These are phyloP conservation scores for Pholiota microspora DNA, from an alignment of 768 basidiomycete species.

Conservation along the genomic window DNA sequence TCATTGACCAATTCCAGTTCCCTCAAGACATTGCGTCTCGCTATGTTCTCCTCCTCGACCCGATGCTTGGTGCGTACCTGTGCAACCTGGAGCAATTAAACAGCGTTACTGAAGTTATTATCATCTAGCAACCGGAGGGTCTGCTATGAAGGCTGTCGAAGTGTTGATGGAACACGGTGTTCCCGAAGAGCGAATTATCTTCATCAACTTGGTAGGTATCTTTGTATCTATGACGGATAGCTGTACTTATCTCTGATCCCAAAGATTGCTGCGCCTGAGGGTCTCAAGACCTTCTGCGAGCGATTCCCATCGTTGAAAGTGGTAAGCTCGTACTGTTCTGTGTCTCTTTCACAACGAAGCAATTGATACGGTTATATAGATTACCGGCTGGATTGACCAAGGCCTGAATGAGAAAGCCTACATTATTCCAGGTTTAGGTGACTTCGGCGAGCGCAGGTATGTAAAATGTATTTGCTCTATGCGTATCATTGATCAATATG, in stretches of 20 bases:
- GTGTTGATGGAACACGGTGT: constrained; percentile 90
- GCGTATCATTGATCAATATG: neutral
- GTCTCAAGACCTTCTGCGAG: constrained; percentile 75
- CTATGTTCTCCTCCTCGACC: constrained; percentile 93
- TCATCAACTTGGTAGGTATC: constrained; percentile 78
- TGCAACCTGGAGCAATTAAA: neutral
- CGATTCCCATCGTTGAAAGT: constrained; percentile 76
- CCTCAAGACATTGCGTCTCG: constrained; percentile 90
- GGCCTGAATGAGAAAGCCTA: constrained; percentile 90
- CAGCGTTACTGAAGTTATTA: neutral
- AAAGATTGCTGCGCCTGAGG: constrained; percentile 88
- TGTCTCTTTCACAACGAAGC: neutral
- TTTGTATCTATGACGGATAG: neutral
- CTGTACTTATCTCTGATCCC: constrained; percentile 2
- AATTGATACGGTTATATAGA: constrained; percentile 37
- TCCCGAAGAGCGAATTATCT: constrained; percentile 91
- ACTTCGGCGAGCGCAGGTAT: constrained; percentile 90
- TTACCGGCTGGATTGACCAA: constrained; percentile 95
- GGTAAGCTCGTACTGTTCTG: constrained; percentile 57
- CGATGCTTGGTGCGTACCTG: constrained; percentile 83
- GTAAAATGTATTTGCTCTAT: too few species aligned
- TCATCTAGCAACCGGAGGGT: constrained; percentile 85
- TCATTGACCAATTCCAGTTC: constrained; percentile 45
- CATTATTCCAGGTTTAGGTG: constrained; percentile 94
- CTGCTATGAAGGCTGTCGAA: constrained; percentile 96